Evolutionary conservation across 352 stramenopile species (phyloP).

Genomic region (Globisporangium spinosum): DNA sequence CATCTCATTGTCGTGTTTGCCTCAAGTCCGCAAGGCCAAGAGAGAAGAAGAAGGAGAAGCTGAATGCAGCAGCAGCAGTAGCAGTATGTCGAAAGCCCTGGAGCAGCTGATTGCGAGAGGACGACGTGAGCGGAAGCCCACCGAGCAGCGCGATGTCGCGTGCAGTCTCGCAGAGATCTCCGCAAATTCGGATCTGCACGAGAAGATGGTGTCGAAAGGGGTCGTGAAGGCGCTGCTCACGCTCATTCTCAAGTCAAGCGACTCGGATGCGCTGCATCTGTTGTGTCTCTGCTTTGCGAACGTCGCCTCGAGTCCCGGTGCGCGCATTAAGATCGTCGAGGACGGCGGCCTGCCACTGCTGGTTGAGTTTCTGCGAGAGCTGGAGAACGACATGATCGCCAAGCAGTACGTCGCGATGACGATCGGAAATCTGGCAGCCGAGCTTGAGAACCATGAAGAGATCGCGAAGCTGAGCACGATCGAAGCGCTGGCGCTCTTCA

Average conservation of each 20-base stretch:
- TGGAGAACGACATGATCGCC: slow-evolving; percentile 87
- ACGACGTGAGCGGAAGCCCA: slow-evolving; percentile 90
- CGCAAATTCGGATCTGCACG: slow-evolving; percentile 90
- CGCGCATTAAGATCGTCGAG: slow-evolving; percentile 91
- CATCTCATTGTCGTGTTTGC: not conserved
- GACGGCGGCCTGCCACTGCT: slow-evolving; percentile 88
- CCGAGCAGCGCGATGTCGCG: slow-evolving; percentile 93
- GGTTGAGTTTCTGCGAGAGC: slow-evolving; percentile 88
- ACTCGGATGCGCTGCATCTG: slow-evolving; percentile 93
- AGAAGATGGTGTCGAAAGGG: slow-evolving; percentile 94
- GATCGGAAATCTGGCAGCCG: slow-evolving; percentile 93
- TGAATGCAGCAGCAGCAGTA: slow-evolving; percentile 15
- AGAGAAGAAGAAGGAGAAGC: not conserved
- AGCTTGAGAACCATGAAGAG: slow-evolving; percentile 93
- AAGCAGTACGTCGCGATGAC: slow-evolving; percentile 95
- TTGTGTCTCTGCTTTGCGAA: slow-evolving; percentile 95
- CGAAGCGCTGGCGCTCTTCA: slow-evolving; percentile 78
- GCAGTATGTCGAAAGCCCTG: slow-evolving; percentile 89
- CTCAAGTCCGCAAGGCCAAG: not conserved
- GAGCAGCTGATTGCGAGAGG: slow-evolving; percentile 96
- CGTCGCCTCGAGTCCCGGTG: slow-evolving; percentile 82
- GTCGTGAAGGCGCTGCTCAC: slow-evolving; percentile 90
- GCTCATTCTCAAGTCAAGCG: slow-evolving; percentile 89
- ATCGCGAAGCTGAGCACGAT: slow-evolving; percentile 91
- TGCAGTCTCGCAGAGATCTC: slow-evolving; percentile 96